Base-by-base conservation (phyloP, 371 early-diverging fungal species). In the Sporodiniella umbellata region DNA sequence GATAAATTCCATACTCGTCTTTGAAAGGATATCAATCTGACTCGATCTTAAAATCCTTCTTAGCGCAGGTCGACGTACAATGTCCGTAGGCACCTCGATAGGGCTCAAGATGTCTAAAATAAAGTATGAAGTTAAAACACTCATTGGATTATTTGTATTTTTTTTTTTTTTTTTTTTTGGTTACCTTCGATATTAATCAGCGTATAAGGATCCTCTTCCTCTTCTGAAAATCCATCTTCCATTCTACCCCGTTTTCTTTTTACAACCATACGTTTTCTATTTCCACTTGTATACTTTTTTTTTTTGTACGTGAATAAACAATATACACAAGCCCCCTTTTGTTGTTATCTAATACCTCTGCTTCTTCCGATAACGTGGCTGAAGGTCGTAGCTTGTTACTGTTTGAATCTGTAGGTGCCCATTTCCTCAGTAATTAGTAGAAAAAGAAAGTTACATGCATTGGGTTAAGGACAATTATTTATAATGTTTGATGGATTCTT, bases 101-200 rank as follows among this genome's bases (percentile, higher is more conserved):
- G 76, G 76, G 42, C 70, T 70, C 21, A 75, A 51, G 31, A 79
- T 79, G 39, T 75, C 79, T 79, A 48, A n/a, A n/a, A n/a, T 38
- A 14, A 15, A 18, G 7, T 30, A 42, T 18, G 24, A 11, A 26
- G 26, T 11, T 12, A 33, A 30, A 17, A 8, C 15, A 15, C 3
- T 2, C 0, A 26, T 1, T 18, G n/a, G n/a, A n/a, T n/a, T n/a
- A n/a, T n/a, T n/a, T n/a, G n/a, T n/a, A n/a, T n/a, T n/a, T n/a
- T n/a, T 22, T 14, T 23, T 22, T 3, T 22, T 15, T 8, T 17
- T 38, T 0, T n/a, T 25, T 42, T 60, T n/a, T n/a, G n/a, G n/a
- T n/a, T n/a, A 71, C 79, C 79, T 68, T 79, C 79, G 58, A 79
- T 72, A 21, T 79, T 75, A 43, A 79, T 73, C 10, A 67, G 48